Evolutionary conservation across 768 basidiomycete species (phyloP), one percentile per base, ranked within the genome.

Genomic region (Hydnomerulius pinastri): DNA sequence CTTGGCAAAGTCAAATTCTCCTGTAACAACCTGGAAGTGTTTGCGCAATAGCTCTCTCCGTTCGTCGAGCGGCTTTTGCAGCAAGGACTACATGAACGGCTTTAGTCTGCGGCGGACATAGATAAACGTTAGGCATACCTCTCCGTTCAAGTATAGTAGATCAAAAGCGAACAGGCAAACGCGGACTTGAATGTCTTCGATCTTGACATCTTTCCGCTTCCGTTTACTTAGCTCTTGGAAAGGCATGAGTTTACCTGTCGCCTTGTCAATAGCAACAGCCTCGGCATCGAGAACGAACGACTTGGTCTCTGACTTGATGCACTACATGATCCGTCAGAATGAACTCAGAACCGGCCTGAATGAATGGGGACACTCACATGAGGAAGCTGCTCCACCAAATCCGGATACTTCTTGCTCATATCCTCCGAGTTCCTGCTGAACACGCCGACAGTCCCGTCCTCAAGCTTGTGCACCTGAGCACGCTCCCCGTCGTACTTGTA

Each of bases 401-500:
- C 97, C 0, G 97, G 97, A 72, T 98, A 99, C 65, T 99, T 99
- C 68, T 92, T 92, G 66, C 89, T 94, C 97, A 98, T 99, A 59
- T 99, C 94, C 69, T 99, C 97, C 21, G 94, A 97, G 69, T 99
- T 99, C 48, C 97, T 77, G 66, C 92, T 95, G 71, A 98, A 99
- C 36, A 99, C 86, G n/a, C 81, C 80, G 17, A 99, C 85, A 4
- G 77, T 80, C 1, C 94, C 96, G 61, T 92, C 80, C 36, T 84
- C 82, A 40, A 93, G 72, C 63, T 78, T 83, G 70, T 99, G 97
- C 3, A 96, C 88, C 74, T 98, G 95, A 13, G 97, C 97, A 40
- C 97, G 86, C 67, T 99, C 97, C 6, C 97, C 97, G 56, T 99
- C 97, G 59, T 99, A 99, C 70, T 99, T 99, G 72, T 99, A 99